These are phyloP conservation scores for Phoma sp. DNA, from an alignment of 2,329 filamentous ascomycete genomes.

Conservation along the genomic window DNA sequence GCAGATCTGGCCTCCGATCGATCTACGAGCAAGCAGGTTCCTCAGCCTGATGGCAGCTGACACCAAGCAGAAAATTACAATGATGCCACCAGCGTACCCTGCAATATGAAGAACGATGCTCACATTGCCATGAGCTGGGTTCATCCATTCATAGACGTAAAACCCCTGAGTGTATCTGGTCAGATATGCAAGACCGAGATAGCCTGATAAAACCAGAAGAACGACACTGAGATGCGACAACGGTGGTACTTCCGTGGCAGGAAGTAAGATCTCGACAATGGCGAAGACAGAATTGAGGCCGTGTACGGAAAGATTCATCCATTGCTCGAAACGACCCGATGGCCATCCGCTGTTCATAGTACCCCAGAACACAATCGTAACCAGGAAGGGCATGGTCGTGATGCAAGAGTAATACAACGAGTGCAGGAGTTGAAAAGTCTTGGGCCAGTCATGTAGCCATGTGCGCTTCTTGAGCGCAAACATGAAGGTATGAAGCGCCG, in stretches of 20 bases:
- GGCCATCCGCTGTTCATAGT: constrained; percentile 53
- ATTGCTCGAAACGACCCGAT: constrained; percentile 39
- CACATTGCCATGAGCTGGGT: constrained; percentile 30
- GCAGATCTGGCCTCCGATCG: constrained; percentile 3
- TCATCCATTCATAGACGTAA: constrained; percentile 70
- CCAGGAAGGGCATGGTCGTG: constrained; percentile 47
- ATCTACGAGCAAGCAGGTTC: constrained; percentile 18
- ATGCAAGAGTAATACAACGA: constrained; percentile 47
- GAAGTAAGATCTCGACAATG: constrained; percentile 72
- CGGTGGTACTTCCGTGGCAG: constrained; percentile 66
- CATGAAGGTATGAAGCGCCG: constrained; percentile 69
- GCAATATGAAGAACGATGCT: constrained; percentile 31
- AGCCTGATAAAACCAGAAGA: constrained; percentile 69
- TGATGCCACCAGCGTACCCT: constrained; percentile 30
- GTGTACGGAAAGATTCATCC: constrained; percentile 73
- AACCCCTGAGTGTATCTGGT: constrained; percentile 70
- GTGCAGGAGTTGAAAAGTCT: constrained; percentile 41
- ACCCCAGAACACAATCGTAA: constrained; percentile 50
- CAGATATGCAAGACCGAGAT: constrained; percentile 74
- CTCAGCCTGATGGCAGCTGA: constrained; percentile 21
- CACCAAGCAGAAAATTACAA: constrained; percentile 26
- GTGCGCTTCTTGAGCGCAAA: constrained; percentile 54
- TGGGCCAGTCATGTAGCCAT: constrained; percentile 45
- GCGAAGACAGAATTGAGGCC: constrained; percentile 75
- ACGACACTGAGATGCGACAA: constrained; percentile 69